Evolutionary conservation across 345 rosid genomes (phyloP).

Genomic region (Pistacia atlantica): DNA sequence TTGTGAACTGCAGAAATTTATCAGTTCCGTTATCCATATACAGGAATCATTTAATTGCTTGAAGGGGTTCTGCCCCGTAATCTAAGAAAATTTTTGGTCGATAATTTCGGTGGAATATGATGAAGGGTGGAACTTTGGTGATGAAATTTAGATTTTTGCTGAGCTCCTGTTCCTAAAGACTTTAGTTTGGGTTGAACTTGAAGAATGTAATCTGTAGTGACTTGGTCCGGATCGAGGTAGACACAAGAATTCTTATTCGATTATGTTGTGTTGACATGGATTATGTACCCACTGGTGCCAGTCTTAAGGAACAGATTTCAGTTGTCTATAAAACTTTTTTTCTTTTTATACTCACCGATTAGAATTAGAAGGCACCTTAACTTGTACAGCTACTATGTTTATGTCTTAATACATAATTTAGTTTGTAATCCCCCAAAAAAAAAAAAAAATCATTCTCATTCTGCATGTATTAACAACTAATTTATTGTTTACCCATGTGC

Average conservation of each 20-base stretch:
- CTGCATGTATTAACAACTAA: too few species aligned
- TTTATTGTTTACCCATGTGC: background rate
- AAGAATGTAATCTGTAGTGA: background rate
- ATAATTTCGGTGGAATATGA: constrained; percentile 1
- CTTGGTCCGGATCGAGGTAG: background rate
- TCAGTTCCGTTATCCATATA: background rate
- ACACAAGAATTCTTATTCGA: constrained; percentile 15
- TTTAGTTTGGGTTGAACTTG: background rate
- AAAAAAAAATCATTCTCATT: background rate
- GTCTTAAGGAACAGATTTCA: constrained; percentile 17
- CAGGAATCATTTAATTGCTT: constrained; percentile 4
- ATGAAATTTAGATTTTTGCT: background rate
- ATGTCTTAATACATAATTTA: constrained; percentile 21
- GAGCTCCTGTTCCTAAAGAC: background rate
- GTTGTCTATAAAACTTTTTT: constrained; percentile 11
- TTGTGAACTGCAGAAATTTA: background rate
- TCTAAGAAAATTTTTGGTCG: background rate
- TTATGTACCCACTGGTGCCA: constrained; percentile 19
- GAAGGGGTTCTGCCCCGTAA: background rate
- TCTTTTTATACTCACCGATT: background rate
- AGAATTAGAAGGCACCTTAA: constrained; percentile 26
- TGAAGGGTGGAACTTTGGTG: background rate
- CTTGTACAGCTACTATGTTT: constrained; percentile 37
- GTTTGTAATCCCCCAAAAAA: background rate
- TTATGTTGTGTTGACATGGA: constrained; percentile 4